Evolutionary conservation across 208 protist species (phyloP), one percentile per base, ranked within the genome.

Genomic region (Acanthamoeba culbertsoni): DNA sequence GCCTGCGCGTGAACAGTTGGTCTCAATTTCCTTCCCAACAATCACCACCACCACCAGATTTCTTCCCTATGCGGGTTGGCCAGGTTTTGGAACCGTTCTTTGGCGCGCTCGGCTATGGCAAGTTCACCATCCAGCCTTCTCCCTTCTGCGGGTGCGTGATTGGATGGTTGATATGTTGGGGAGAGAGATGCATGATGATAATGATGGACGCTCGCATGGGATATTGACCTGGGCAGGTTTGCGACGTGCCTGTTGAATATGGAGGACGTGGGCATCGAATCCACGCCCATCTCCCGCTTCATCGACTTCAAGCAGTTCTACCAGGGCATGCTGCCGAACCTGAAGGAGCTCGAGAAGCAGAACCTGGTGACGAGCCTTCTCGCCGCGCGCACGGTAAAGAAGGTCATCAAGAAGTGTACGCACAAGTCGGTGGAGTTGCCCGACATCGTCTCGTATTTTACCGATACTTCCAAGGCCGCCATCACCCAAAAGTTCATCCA

Each of bases 1-100:
- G n/a, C n/a, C n/a, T n/a, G n/a, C n/a, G n/a, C n/a, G n/a, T n/a
- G n/a, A n/a, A n/a, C 16, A 75, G 31, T 35, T 75, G 18, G 14
- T 75, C 63, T 16, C 16, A 75, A 75, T n/a, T 75, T 12, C 28
- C 63, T 75, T 35, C 28, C 31, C 18, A 12, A 14, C 12, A 40
- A n/a, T n/a, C n/a, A n/a, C n/a, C n/a, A n/a, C n/a, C n/a, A n/a
- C n/a, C n/a, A n/a, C n/a, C n/a, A n/a, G 86, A 91, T 59, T 91
- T 91, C 62, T 91, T 48, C 86, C 86, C 86, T 16, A 53, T 91
- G 42, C 48, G 35, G 35, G 86, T 75, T 23, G 86, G 57, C 62
- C 35, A 75, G 40, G 86, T 91, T 28, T 73, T 91, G n/a, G 86
- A 91, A 42, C 86, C 86, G 3, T 91, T 91, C 40, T 48, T 91